Conservation (phyloP, 2,329 filamentous ascomycete species). For the Sarocladium strictum region DNA sequence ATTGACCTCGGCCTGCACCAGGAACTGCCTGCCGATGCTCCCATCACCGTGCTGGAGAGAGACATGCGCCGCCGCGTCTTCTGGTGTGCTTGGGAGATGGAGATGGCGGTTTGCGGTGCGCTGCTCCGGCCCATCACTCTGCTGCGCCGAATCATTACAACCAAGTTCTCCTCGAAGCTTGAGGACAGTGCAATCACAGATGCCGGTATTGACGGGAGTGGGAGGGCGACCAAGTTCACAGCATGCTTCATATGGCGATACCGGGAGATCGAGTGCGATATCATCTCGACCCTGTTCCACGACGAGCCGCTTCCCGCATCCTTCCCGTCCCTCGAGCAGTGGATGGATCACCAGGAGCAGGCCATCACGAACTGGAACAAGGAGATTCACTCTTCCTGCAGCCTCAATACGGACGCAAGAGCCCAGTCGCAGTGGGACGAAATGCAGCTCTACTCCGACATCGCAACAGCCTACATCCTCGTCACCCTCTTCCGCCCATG, state of each 20-base stretch:
- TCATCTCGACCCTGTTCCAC: background rate
- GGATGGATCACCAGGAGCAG: background rate
- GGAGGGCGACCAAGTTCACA: background rate
- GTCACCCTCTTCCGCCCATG: slow-evolving; percentile 1
- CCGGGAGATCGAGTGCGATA: background rate
- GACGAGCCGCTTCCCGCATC: background rate
- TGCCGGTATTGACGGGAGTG: background rate
- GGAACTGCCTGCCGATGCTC: background rate
- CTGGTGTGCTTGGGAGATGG: slow-evolving; percentile 1
- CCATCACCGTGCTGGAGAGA: background rate
- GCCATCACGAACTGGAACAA: background rate
- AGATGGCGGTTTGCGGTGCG: background rate
- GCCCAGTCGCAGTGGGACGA: slow-evolving; percentile 2
- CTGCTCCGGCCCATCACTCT: background rate
- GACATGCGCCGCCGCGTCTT: background rate
- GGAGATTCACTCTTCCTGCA: background rate
- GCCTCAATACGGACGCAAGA: background rate
- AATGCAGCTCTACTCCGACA: background rate
- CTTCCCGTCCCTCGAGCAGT: background rate
- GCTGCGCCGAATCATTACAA: background rate
- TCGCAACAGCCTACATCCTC: background rate
- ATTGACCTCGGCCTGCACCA: background rate
- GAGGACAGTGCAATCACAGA: background rate
- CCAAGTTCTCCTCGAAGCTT: background rate
- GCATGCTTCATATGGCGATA: background rate